phyloP scores from a whole-genome alignment of 2,329 filamentous ascomycete species.

The Xylariaceae sp. region DNA sequence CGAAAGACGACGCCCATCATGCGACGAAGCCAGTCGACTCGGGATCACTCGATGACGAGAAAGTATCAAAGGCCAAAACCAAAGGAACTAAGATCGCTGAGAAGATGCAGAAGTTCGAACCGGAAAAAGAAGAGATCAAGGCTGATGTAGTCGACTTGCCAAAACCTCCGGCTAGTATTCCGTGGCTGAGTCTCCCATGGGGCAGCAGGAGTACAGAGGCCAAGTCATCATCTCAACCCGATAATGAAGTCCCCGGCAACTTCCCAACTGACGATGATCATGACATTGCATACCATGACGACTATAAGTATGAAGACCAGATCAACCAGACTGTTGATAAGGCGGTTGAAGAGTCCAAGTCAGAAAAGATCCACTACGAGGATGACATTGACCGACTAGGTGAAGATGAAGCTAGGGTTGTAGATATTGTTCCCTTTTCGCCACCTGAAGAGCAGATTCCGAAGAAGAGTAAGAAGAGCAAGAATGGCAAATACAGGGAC shows the following conservation, averaged over 20 bases:
- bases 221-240: slow-evolving; percentile 36
- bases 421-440: slow-evolving; percentile 49
- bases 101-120: slow-evolving; percentile 52
- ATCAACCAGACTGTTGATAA: slow-evolving; percentile 48
- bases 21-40: slow-evolving; percentile 40
- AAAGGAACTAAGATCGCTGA: slow-evolving; percentile 50
- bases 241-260: slow-evolving; percentile 33
- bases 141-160: slow-evolving; percentile 35
- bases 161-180: slow-evolving; percentile 24
- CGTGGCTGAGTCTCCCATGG: slow-evolving; percentile 26
- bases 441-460: slow-evolving; percentile 34
- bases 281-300: slow-evolving; percentile 18
- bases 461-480: slow-evolving; percentile 32
- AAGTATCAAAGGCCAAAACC: slow-evolving; percentile 45
- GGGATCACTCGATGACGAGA: slow-evolving; percentile 34
- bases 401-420: slow-evolving; percentile 26
- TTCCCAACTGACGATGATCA: slow-evolving; percentile 27
- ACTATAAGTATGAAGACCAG: slow-evolving; percentile 29
- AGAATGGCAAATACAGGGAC: slow-evolving; percentile 34
- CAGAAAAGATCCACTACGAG: slow-evolving; percentile 10
- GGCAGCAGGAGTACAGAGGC: slow-evolving; percentile 38
- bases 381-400: slow-evolving; percentile 29
- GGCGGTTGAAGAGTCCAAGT: slow-evolving; percentile 33
- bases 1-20: slow-evolving; percentile 40
- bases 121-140: slow-evolving; percentile 32